These are phyloP conservation scores for Xylaria telfairii DNA, from an alignment of 495 filamentous ascomycete species.

Conservation along the genomic window DNA sequence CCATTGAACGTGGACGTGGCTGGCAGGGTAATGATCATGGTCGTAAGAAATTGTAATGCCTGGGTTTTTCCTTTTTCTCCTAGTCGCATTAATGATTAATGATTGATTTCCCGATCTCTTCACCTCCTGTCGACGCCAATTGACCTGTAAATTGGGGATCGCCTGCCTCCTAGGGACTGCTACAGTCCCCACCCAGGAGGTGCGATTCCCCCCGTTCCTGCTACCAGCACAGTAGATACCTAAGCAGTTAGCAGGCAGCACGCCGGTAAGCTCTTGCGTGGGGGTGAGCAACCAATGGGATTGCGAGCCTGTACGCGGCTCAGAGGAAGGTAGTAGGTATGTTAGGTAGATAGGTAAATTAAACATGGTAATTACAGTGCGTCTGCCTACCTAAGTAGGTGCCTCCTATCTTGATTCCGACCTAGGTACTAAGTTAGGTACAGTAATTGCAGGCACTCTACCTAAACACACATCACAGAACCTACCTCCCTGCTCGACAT, in stretches of 20 bases:
- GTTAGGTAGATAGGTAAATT: no score
- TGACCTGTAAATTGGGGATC: conserved; percentile 25
- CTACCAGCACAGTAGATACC: not conserved
- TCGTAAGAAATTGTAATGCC: conserved; percentile 29
- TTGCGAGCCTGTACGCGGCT: not conserved
- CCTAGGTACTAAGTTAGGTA: not conserved
- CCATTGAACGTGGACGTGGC: conserved; percentile 37
- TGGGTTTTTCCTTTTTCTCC: conserved; percentile 15
- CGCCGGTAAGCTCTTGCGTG: not conserved
- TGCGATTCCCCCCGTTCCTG: not conserved
- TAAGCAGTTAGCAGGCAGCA: not conserved
- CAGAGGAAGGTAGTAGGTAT: no score
- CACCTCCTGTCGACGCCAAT: conserved; percentile 16
- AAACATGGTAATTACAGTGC: no score
- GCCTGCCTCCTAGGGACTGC: conserved; percentile 6
- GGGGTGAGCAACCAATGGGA: conserved; percentile 5
- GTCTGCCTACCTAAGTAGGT: not conserved
- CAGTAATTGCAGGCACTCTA: not conserved
- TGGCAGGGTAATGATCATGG: conserved; percentile 38
- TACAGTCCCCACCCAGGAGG: not conserved
- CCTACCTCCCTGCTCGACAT: not conserved
- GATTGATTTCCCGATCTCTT: conserved; percentile 22
- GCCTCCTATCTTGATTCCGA: not conserved
- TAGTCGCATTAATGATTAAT: conserved; percentile 12
- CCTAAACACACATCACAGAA: not conserved